Conservation (phyloP, 768 basidiomycete genomes). For the Boletus pseudo-olivaceus region DNA sequence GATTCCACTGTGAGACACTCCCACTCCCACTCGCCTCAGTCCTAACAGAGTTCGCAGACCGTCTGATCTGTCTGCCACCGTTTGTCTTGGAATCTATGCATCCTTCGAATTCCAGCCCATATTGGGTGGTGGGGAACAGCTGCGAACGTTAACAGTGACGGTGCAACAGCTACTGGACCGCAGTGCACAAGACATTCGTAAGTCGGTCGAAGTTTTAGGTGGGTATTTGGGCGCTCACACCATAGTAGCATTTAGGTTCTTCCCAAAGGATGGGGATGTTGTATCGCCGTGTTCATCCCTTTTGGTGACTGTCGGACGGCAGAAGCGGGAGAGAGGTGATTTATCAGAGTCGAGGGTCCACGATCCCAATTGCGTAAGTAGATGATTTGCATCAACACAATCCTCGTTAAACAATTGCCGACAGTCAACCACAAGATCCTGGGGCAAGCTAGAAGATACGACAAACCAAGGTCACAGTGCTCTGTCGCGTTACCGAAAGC, state of each 20-base stretch:
- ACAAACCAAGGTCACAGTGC: background rate
- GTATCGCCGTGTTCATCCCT: too few species aligned
- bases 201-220: background rate
- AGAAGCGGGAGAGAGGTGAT: too few species aligned
- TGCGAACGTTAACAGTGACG: background rate
- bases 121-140: background rate
- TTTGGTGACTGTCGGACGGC: too few species aligned
- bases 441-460: background rate
- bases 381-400: background rate
- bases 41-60: background rate
- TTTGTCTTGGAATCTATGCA: too few species aligned
- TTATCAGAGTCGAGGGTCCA: too few species aligned
- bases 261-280: too few species aligned
- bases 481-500: background rate
- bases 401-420: background rate
- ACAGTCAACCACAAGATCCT: background rate
- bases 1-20: slow-evolving; percentile 1
- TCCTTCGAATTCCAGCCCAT: background rate
- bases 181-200: background rate
- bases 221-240: background rate
- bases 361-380: background rate
- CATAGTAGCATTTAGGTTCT: background rate
- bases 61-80: too few species aligned
- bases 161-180: background rate
- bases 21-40: background rate